A percentile compares a stretch with the other conserved stretches of the same genome.
Evolutionary conservation across 225 moss, liverwort and hornwort species (phyloP).

Genomic region (Physcomitrium patens): DNA sequence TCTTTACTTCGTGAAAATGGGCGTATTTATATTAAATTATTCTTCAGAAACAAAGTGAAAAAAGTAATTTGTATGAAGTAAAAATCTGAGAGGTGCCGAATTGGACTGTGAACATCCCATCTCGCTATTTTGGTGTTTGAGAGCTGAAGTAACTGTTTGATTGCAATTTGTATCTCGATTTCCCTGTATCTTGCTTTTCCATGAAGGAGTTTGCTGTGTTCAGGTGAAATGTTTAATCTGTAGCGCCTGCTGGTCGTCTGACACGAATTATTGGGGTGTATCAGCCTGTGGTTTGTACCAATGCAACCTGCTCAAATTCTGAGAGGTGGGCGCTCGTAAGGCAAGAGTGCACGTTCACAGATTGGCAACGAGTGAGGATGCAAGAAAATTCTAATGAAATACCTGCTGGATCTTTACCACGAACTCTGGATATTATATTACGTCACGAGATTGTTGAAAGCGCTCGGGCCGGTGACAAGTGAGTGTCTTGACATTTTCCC

Average conservation of each 20-base stretch:
- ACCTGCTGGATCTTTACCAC: slow-evolving; percentile 96
- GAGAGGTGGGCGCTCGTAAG: slow-evolving; percentile 75
- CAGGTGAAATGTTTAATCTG: slow-evolving; percentile 8
- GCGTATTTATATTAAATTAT: not conserved
- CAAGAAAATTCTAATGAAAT: slow-evolving; percentile 97
- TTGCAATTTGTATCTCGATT: slow-evolving; percentile 10
- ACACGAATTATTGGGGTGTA: slow-evolving; percentile 35
- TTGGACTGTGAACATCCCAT: not conserved
- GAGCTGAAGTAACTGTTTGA: not conserved
- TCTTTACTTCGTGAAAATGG: not conserved
- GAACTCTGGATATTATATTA: slow-evolving; percentile 89
- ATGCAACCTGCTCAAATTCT: slow-evolving; percentile 78
- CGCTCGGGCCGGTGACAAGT: slow-evolving; percentile 98
- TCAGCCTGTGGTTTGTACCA: slow-evolving; percentile 88
- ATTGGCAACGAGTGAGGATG: slow-evolving; percentile 98
- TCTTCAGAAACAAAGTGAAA: not conserved
- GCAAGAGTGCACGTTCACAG: slow-evolving; percentile 81
- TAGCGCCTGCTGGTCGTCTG: slow-evolving; percentile 15
- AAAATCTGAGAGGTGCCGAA: not conserved
- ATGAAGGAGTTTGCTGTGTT: not conserved
- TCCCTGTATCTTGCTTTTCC: not conserved
- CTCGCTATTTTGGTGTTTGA: not conserved
- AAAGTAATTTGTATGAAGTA: not conserved
- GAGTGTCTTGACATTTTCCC: slow-evolving; percentile 38
- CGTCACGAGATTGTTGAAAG: slow-evolving; percentile 98